A percentile compares a stretch with the other conserved stretches of the same genome.
Evolutionary conservation across 352 stramenopile genomes (phyloP).

Genomic region (Phytophthora meadii): DNA sequence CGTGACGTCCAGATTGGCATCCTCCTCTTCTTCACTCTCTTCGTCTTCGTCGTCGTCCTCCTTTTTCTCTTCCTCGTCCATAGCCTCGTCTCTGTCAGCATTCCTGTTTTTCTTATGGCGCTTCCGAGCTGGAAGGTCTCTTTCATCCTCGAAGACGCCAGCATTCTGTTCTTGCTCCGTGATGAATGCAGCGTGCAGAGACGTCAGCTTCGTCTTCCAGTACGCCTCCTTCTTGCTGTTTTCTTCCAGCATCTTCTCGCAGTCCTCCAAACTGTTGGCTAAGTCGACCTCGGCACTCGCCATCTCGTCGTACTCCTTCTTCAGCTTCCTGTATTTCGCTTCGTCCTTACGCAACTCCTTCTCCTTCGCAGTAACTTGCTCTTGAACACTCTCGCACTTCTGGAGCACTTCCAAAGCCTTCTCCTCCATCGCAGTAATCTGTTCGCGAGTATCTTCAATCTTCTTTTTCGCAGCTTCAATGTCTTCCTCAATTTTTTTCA

Average conservation of each 20-base stretch:
- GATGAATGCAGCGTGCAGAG: conserved; percentile 65
- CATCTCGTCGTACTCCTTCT: conserved; percentile 91
- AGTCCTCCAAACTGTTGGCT: conserved; percentile 92
- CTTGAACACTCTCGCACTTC: conserved; percentile 92
- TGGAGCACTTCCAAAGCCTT: conserved; percentile 92
- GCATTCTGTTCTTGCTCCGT: conserved; percentile 81
- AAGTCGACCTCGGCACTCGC: conserved; percentile 94
- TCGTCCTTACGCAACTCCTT: conserved; percentile 79
- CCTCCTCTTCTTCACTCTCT: conserved; percentile 44
- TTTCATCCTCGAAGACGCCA: conserved; percentile 74
- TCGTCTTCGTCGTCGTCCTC: conserved; percentile 44
- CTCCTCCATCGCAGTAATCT: conserved; percentile 94
- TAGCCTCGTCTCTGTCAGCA: conserved; percentile 33
- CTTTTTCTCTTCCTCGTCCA: conserved; percentile 57
- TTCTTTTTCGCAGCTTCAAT: conserved; percentile 72
- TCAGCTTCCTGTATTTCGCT: conserved; percentile 86
- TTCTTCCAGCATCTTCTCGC: conserved; percentile 93
- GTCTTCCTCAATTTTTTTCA: conserved; percentile 79
- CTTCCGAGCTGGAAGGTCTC: conserved; percentile 45
- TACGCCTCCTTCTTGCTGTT: conserved; percentile 91
- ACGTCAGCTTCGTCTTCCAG: conserved; percentile 80
- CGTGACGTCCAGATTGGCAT: conserved; percentile 44
- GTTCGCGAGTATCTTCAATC: conserved; percentile 86
- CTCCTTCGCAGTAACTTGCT: conserved; percentile 88
- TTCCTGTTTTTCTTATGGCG: conserved; percentile 53